Base-by-base conservation (phyloP, 2,329 filamentous ascomycete genomes). In the Pezizomycotina sp. region DNA sequence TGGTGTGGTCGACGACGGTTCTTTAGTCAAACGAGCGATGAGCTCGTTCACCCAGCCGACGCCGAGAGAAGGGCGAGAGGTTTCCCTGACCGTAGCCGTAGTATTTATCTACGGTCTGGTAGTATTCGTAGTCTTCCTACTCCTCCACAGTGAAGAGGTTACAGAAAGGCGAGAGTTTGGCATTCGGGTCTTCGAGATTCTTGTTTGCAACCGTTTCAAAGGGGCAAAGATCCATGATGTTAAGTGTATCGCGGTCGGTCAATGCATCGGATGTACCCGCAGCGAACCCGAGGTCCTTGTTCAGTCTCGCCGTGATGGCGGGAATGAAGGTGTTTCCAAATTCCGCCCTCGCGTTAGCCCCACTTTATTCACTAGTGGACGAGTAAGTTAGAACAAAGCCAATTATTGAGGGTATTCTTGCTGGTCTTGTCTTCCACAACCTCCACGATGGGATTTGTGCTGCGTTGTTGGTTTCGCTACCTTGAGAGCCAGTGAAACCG, bases 41-140 rank as follows among this genome's bases (percentile, higher is more conserved):
- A 92, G 68, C 61, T 93, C 83, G 56, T 91, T 92, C 36, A 75
- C 72, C 52, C 76, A 92, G 2, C 83, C 84, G 1, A 89, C 76
- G 1, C 84, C 84, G 56, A 89, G 81, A 0, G 80, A 82, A 4
- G 82, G 69, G 0, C 77, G 84, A 65, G 0, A 72, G 68, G 52
- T 82, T 82, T 9, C 83, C 83, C 21, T 68, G 66, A 8, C 76
- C 71, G 56, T 74, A 84, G 37, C 74, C 74, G 56, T 92, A 92
- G 65, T 75, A 92, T 54, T 92, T 92, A 47, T 71, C 71, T 9
- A 93, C 59, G 0, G 75, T 70, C 55, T 82, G 67, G 55, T 74
- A 76, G 60, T 92, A 92, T 56, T 83, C 74, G 57, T 91, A 92
- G 43, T 68, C n/a, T n/a, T n/a, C n/a, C n/a, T n/a, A n/a, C n/a